These are phyloP conservation scores for Dictyophora rubrovolvata DNA, from an alignment of 768 basidiomycete genomes.

Conservation along the genomic window DNA sequence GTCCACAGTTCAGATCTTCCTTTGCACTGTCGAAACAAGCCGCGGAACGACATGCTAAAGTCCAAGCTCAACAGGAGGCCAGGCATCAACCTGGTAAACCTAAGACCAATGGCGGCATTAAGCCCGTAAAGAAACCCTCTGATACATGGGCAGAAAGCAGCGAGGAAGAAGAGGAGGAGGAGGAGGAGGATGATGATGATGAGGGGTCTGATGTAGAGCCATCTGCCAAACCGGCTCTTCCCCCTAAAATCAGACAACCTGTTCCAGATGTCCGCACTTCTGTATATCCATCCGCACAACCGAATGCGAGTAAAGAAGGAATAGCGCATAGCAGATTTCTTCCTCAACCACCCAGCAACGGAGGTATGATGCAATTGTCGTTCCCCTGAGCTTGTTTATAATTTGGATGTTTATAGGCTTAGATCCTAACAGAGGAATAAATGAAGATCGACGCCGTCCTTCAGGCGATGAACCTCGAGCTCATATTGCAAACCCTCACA, in stretches of 20 bases:
- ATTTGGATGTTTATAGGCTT: neutral
- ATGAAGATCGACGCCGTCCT: constrained; percentile 40
- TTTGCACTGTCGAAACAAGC: constrained; percentile 83
- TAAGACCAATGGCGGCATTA: constrained; percentile 24
- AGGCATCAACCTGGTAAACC: constrained; percentile 62
- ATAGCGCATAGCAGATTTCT: neutral
- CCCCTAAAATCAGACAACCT: neutral
- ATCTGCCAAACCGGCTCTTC: neutral
- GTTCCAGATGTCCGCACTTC: constrained; percentile 4
- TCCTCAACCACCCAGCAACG: constrained; percentile 1
- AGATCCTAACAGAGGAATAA: constrained; percentile 38
- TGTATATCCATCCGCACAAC: constrained; percentile 8
- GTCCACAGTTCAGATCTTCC: constrained; percentile 60
- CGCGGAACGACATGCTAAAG: constrained; percentile 73
- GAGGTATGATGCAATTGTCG: neutral
- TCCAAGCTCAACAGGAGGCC: constrained; percentile 75
- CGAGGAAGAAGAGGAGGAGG: constrained; percentile 75
- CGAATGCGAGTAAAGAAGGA: neutral
- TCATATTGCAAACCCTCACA: constrained; percentile 26
- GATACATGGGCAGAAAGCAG: constrained; percentile 56
- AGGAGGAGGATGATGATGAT: constrained; percentile 25
- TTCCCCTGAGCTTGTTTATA: neutral
- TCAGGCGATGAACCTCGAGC: constrained; percentile 32
- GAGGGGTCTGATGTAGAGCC: constrained; percentile 5
- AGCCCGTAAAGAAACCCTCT: constrained; percentile 28